Evolutionary conservation across 2,329 filamentous ascomycete species (phyloP).

Genomic region (Aspergillus pseudotamarii): DNA sequence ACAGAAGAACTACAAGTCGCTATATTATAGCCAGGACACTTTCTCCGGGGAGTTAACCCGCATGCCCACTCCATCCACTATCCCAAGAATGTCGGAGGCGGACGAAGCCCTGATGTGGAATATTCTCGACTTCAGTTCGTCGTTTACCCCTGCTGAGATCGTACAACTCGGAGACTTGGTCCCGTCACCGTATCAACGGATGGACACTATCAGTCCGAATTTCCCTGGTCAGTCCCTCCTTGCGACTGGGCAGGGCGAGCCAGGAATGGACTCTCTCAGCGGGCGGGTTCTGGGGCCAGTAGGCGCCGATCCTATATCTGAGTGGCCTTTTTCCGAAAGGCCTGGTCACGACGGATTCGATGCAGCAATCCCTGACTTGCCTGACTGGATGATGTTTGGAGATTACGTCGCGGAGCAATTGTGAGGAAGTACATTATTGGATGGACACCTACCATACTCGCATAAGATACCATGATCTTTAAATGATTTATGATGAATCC

Average conservation of each 20-base stretch:
- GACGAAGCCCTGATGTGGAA: slow-evolving; percentile 31
- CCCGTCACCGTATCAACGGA: neutral
- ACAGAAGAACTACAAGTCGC: slow-evolving; percentile 27
- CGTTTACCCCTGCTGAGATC: slow-evolving; percentile 1
- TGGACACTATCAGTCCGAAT: neutral
- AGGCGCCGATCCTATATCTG: slow-evolving; percentile 11
- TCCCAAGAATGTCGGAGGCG: slow-evolving; percentile 27
- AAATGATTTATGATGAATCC: neutral
- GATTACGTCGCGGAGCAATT: slow-evolving; percentile 27
- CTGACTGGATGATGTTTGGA: slow-evolving; percentile 30
- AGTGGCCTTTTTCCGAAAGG: slow-evolving; percentile 22
- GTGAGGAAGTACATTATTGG: neutral
- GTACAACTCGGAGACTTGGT: slow-evolving; percentile 4
- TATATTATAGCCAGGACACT: slow-evolving; percentile 29
- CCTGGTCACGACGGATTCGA: slow-evolving; percentile 11
- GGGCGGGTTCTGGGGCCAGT: neutral
- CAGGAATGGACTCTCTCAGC: neutral
- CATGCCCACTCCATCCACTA: slow-evolving; percentile 29
- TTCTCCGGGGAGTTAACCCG: slow-evolving; percentile 26
- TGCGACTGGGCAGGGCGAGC: neutral
- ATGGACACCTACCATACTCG: neutral
- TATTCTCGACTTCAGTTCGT: slow-evolving; percentile 28
- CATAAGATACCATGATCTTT: neutral
- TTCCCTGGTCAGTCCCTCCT: neutral
- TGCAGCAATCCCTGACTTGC: slow-evolving; percentile 22